These are phyloP conservation scores for Stachybotrys chlorohalonatus DNA, from an alignment of 2,329 filamentous ascomycete species.

Conservation along the genomic window DNA sequence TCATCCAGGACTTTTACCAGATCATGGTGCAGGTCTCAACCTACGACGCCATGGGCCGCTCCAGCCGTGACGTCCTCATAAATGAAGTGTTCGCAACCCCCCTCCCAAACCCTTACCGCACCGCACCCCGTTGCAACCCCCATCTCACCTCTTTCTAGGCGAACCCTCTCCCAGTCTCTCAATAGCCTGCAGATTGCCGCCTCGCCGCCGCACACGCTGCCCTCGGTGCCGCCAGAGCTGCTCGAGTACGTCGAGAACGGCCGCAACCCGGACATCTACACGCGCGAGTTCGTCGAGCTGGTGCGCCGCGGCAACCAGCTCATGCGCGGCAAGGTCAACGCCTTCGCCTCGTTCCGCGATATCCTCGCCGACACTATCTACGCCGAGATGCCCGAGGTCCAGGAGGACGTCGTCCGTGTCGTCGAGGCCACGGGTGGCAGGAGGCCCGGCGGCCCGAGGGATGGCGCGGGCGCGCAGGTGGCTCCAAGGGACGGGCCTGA, in stretches of 20 bases:
- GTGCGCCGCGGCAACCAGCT: constrained; percentile 58
- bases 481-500: neutral
- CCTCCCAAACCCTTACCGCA: constrained; percentile 11
- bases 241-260: constrained; percentile 62
- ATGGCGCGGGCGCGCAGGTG: neutral
- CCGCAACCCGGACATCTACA: constrained; percentile 67
- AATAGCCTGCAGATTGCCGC: constrained; percentile 30
- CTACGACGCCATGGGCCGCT: constrained; percentile 45
- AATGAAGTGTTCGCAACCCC: constrained; percentile 33
- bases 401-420: constrained; percentile 41
- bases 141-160: constrained; percentile 15
- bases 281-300: constrained; percentile 63
- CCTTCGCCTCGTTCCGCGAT: constrained; percentile 53
- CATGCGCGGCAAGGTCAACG: constrained; percentile 53
- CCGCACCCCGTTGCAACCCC: neutral
- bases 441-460: neutral
- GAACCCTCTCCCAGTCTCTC: constrained; percentile 28
- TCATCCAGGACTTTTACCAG: constrained; percentile 56
- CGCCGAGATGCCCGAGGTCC: constrained; percentile 49
- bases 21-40: constrained; percentile 53
- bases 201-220: constrained; percentile 31
- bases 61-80: constrained; percentile 47
- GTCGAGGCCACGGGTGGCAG: constrained; percentile 35
- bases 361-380: constrained; percentile 50
- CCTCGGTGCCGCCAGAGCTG: constrained; percentile 51